A percentile compares a stretch with the other conserved stretches of the same genome.
Conservation (phyloP, 495 filamentous ascomycete species). For the Jackrogersella multiformis region DNA sequence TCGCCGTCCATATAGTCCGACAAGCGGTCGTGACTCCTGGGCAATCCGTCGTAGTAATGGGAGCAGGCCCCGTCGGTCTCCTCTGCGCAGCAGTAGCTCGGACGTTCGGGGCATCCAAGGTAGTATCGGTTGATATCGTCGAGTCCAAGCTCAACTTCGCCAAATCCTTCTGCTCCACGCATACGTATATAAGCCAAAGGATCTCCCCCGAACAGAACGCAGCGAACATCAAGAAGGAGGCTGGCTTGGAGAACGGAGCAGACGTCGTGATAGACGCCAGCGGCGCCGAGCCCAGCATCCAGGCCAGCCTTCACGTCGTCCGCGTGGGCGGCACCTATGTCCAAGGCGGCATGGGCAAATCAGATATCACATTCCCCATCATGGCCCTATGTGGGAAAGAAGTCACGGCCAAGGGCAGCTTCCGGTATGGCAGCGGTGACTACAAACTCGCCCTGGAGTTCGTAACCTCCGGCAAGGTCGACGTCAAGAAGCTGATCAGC, state of each 20-base stretch:
- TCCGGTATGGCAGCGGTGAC: conserved; percentile 84
- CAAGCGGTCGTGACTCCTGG: conserved; percentile 75
- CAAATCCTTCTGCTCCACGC: conserved; percentile 68
- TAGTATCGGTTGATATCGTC: conserved; percentile 82
- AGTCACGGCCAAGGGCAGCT: conserved; percentile 79
- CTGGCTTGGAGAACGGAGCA: conserved; percentile 64
- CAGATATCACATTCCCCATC: conserved; percentile 83
- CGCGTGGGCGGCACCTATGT: conserved; percentile 81
- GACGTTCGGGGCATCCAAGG: conserved; percentile 76
- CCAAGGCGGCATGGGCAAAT: conserved; percentile 84
- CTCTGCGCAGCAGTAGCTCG: conserved; percentile 82
- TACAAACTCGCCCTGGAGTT: conserved; percentile 80
- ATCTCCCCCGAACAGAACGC: conserved; percentile 72
- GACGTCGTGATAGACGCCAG: conserved; percentile 86
- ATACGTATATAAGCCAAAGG: conserved; percentile 68
- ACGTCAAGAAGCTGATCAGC: conserved; percentile 76
- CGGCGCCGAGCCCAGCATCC: conserved; percentile 80
- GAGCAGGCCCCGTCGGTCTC: conserved; percentile 85
- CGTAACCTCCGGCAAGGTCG: conserved; percentile 68
- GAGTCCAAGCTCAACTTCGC: conserved; percentile 76
- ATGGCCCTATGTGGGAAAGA: conserved; percentile 83
- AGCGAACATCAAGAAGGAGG: conserved; percentile 60
- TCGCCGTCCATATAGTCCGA: conserved; percentile 82
- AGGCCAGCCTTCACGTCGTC: conserved; percentile 75
- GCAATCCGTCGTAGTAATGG: conserved; percentile 80